Conservation (phyloP, 1,284 basidiomycete genomes). For the Boletellus sp. region DNA sequence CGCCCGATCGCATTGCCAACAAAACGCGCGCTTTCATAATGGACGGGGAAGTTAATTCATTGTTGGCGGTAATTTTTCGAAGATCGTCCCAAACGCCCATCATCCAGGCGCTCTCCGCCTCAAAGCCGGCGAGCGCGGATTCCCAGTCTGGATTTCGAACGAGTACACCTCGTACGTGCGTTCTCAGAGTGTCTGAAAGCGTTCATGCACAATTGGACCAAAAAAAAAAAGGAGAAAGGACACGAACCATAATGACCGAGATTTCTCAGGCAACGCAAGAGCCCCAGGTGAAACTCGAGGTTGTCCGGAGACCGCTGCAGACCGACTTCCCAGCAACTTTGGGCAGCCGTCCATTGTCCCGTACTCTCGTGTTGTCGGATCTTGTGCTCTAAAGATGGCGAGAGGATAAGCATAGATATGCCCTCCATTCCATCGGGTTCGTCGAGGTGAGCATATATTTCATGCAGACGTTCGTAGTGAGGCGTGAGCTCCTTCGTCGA, state of each 20-base stretch:
- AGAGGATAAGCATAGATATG: conserved; percentile 84
- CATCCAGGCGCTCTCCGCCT: conserved; percentile 94
- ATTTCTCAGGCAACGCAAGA: conserved; percentile 89
- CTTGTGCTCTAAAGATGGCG: conserved; percentile 92
- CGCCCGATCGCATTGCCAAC: conserved; percentile 68
- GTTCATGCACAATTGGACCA: not conserved
- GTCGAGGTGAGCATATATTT: conserved; percentile 94
- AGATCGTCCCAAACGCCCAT: conserved; percentile 91
- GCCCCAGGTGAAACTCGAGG: conserved; percentile 83
- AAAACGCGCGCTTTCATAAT: conserved; percentile 82
- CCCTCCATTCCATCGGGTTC: conserved; percentile 99
- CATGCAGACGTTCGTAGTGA: conserved; percentile 90
- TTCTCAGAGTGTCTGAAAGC: conserved; percentile 83
- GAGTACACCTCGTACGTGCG: conserved; percentile 91
- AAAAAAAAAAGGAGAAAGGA: not conserved
- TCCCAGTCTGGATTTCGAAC: conserved; percentile 87
- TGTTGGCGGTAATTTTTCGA: conserved; percentile 51
- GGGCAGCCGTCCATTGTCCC: conserved; percentile 96
- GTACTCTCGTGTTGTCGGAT: conserved; percentile 98
- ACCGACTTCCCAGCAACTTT: conserved; percentile 99
- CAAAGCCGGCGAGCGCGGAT: conserved; percentile 73
- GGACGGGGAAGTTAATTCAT: conserved; percentile 53
- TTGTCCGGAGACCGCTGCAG: conserved; percentile 90
- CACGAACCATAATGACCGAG: conserved; percentile 92
- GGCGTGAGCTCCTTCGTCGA: conserved; percentile 57